These are phyloP conservation scores for Glutinoglossum americanum DNA, from an alignment of 495 filamentous ascomycete genomes.

Conservation along the genomic window DNA sequence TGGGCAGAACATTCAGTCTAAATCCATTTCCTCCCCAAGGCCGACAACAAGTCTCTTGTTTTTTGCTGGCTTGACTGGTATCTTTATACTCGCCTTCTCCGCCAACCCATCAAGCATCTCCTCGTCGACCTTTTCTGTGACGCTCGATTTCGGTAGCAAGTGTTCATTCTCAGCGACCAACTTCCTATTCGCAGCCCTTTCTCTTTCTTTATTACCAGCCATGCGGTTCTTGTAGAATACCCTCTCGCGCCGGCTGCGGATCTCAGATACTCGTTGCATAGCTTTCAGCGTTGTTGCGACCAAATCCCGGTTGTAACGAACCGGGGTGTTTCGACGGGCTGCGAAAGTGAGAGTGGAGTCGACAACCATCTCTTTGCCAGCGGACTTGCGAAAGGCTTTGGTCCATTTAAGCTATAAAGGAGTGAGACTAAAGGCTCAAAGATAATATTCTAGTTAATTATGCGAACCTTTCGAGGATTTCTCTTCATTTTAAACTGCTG, in stretches of 20 bases:
- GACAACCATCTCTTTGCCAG: slow-evolving; percentile 82
- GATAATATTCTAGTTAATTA: slow-evolving; percentile 12
- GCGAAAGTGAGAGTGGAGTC: slow-evolving; percentile 86
- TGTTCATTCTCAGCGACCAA: slow-evolving; percentile 83
- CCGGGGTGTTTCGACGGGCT: slow-evolving; percentile 76
- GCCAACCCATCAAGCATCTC: background rate
- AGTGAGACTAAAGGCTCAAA: slow-evolving; percentile 11
- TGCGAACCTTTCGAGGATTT: slow-evolving; percentile 36
- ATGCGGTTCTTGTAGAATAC: slow-evolving; percentile 83
- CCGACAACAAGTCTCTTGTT: slow-evolving; percentile 11
- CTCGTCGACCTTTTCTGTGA: background rate
- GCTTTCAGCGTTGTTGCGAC: slow-evolving; percentile 70
- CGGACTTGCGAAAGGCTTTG: slow-evolving; percentile 55
- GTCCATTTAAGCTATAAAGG: slow-evolving; percentile 58
- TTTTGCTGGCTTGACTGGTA: background rate
- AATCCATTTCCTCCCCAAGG: slow-evolving; percentile 15
- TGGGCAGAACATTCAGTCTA: slow-evolving; percentile 7
- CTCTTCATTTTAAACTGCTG: slow-evolving; percentile 86
- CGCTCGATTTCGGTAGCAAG: slow-evolving; percentile 35
- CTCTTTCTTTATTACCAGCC: slow-evolving; percentile 65
- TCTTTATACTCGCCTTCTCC: background rate
- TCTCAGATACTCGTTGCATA: slow-evolving; percentile 81
- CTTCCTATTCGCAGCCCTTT: slow-evolving; percentile 59
- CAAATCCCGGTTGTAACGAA: slow-evolving; percentile 84
- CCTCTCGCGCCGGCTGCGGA: slow-evolving; percentile 60